Base-by-base conservation (phyloP, 129 eudicot species). In the Rutidosis leptorrhynchoides region DNA sequence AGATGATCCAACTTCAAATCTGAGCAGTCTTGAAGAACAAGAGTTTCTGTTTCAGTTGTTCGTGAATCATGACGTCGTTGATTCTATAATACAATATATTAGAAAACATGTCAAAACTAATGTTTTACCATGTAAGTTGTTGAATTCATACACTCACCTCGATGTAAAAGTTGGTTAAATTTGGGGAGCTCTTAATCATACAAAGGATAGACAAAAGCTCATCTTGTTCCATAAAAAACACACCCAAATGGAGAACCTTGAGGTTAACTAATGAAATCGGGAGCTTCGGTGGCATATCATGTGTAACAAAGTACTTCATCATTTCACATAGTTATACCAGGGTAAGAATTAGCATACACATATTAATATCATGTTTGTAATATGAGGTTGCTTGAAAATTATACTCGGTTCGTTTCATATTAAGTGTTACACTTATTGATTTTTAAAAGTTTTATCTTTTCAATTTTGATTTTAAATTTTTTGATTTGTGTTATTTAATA, bases 1-100 rank as follows among this genome's bases (percentile, higher is more conserved):
- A 55, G 60, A 55, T 55, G 60, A 55, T 55, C 60, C n/a, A 55
- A 24, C 29, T 55, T 55, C 16, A 55, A 55, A 17, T 25, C 17
- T 8, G 16, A 55, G 19, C 12, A 3, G 60, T 54, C 60, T 54
- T 54, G 28, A 2, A 54, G 22, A 21, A 9, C 60, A 22, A 55
- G 6, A 55, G 23, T 22, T 22, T 6, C 17, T 6, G 11, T 23
- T 5, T 29, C 7, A 55, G 21, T 23, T 55, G 51, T 4, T 45
- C 15, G 51, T 12, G 51, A 45, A 45, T 45, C n/a, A 9, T 45
- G 20, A 12, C 1, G 19, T 16, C 4, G 21, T 45, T 45, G 7
- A 45, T 45, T 45, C 43, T 35, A 35, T 35, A 10, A 35, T 3
- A 35, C 8, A 35, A 9, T 10, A 35, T 2, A 8, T 35, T 35